A percentile compares a stretch with the other conserved stretches of the same genome.
Conservation (phyloP, 345 rosid genomes). For the Lepidium didymum region DNA sequence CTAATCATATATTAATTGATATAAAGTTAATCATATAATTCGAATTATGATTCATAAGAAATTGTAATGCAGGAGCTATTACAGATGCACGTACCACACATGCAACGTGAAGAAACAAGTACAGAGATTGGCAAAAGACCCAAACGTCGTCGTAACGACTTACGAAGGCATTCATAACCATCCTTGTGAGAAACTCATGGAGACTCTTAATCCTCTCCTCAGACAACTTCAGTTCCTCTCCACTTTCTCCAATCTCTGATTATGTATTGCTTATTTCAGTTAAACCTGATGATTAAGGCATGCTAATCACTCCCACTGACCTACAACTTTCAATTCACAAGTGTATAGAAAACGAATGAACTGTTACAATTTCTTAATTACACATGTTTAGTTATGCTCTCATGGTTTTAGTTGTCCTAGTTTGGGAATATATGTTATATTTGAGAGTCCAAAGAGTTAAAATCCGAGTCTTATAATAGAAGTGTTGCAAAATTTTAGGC, state of each 20-base stretch:
- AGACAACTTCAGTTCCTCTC: conserved; percentile 76
- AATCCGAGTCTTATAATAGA: neutral
- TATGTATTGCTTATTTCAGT: too few relatives aligned
- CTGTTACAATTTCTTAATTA: neutral
- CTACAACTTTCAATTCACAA: neutral
- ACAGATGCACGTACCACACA: conserved; percentile 85
- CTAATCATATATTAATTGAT: too few relatives aligned
- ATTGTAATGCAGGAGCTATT: conserved; percentile 52
- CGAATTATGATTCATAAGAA: too few relatives aligned
- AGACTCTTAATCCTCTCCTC: conserved; percentile 80
- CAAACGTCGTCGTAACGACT: conserved; percentile 71
- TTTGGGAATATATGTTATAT: neutral
- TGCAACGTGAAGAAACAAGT: conserved; percentile 93
- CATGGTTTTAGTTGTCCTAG: neutral
- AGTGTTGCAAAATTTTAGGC: neutral
- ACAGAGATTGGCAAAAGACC: conserved; percentile 68
- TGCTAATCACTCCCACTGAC: neutral
- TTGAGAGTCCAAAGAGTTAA: neutral
- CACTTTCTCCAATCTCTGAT: conserved; percentile 24
- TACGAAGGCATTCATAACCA: conserved; percentile 82
- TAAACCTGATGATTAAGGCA: conserved; percentile 4
- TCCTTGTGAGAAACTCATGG: conserved; percentile 88
- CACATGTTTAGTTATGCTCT: neutral
- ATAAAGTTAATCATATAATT: too few relatives aligned
- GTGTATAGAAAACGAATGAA: conserved; percentile 16